Evolutionary conservation across 2,329 filamentous ascomycete genomes (phyloP), one percentile per base, ranked within the genome.

Genomic region (Teratosphaeria pseudoeucalypti): DNA sequence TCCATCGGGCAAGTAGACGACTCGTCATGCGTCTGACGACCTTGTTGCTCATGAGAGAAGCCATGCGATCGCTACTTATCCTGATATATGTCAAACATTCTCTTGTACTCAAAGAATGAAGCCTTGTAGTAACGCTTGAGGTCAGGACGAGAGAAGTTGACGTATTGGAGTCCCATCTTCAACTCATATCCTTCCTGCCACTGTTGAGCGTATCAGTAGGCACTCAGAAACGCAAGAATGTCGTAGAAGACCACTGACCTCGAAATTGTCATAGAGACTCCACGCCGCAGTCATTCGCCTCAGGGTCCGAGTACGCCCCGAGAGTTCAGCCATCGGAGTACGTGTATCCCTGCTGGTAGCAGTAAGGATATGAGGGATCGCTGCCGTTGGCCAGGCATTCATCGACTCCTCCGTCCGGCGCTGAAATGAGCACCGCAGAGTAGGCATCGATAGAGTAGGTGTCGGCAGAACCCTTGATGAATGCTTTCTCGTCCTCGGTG

Each of bases 311-410:
- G 52, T 26, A 26, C 12, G 52, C 52, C 12, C 52, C 52, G 29
- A 53, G 23, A 53, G 23, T 16, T n/a, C 52, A 53, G 52, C 52
- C 16, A 26, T 26, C 23, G 23, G 23, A 12, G 9, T 2, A 27
- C 5, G 29, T 32, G 12, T 53, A 32, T 27, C 23, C 23, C 9
- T 26, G 29, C 23, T 26, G 52, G 53, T 74, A 74, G 57, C 77
- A 79, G 53, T 75, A 71, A 0, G 78, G 78, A 58, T 69, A 79
- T 9, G 65, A 61, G 0, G 76, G 72, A 59, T 74, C 62, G 6
- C 72, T 73, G 43, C 69, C 67, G 64, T 79, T 77, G 12, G 67
- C 68, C 0, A 70, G 70, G 63, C 77, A 79, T 6, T 71, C 72
- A n/a, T 26, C 58, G 26, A 58, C 60, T 34, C 60, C 58, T 73